phyloP scores from a whole-genome alignment of 192 early-diverging fungal genomes.

The Coemansia sp. region DNA sequence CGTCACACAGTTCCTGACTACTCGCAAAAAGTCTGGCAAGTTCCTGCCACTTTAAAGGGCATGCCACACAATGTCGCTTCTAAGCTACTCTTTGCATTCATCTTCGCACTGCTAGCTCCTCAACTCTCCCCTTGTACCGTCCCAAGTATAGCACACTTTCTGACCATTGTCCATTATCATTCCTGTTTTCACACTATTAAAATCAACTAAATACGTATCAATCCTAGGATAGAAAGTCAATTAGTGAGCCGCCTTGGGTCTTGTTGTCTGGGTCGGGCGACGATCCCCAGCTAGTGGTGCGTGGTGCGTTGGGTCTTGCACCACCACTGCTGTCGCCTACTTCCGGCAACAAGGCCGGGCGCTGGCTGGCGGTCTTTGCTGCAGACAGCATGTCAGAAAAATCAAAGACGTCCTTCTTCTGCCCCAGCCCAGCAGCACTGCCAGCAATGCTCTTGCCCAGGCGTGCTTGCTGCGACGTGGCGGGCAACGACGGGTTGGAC shows the following conservation, averaged over 20 bases:
- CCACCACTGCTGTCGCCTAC: background rate
- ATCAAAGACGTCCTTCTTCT: constrained; percentile 50
- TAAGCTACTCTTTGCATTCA: background rate
- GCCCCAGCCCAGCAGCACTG: background rate
- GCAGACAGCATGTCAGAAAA: constrained; percentile 49
- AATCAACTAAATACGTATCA: background rate
- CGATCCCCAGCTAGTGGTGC: constrained; percentile 47
- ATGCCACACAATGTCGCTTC: background rate
- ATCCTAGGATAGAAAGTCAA: constrained; percentile 37
- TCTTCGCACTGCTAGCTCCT: background rate
- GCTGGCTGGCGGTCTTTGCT: constrained; percentile 39
- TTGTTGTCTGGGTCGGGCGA: constrained; percentile 31
- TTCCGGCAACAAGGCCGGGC: constrained; percentile 2
- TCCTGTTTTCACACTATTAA: too few species aligned
- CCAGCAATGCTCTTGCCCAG: constrained; percentile 4
- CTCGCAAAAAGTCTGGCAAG: constrained; percentile 35
- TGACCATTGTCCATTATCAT: background rate
- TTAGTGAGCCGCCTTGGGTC: constrained; percentile 20
- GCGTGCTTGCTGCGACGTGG: constrained; percentile 45
- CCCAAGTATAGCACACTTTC: background rate
- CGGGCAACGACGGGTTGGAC: constrained; percentile 49
- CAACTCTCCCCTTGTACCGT: background rate
- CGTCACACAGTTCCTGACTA: constrained; percentile 66
- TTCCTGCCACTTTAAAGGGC: constrained; percentile 19
- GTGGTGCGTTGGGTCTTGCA: constrained; percentile 20